phyloP scores from a whole-genome alignment of 2,329 filamentous ascomycete genomes.

The Neofusicoccum cordaticola region DNA sequence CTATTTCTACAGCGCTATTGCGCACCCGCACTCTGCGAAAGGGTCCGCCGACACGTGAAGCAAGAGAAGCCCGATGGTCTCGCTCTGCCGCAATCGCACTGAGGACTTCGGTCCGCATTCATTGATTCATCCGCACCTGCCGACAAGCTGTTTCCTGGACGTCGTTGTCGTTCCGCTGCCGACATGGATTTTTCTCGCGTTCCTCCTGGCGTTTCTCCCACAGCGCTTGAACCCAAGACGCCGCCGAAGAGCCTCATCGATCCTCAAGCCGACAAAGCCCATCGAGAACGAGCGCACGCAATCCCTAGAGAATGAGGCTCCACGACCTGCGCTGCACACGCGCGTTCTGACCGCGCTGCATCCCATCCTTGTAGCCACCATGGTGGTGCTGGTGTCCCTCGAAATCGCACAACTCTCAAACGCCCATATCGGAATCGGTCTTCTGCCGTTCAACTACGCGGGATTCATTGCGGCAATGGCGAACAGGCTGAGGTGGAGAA shows the following conservation, averaged over 20 bases:
- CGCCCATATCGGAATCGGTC: constrained; percentile 30
- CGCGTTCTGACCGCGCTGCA: constrained; percentile 23
- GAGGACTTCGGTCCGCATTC: constrained; percentile 36
- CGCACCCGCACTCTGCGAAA: not conserved
- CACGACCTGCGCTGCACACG: not conserved
- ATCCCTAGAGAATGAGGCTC: not conserved
- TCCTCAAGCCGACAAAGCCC: constrained; percentile 4
- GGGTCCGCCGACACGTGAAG: not conserved
- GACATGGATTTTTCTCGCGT: constrained; percentile 30
- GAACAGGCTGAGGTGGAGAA: constrained; percentile 22
- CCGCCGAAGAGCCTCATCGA: not conserved
- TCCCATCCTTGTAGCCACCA: constrained; percentile 29
- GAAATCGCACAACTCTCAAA: constrained; percentile 33
- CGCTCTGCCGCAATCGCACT: constrained; percentile 29
- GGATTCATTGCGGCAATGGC: constrained; percentile 29
- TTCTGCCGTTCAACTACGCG: constrained; percentile 35
- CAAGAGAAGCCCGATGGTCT: constrained; percentile 6
- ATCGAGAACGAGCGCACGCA: constrained; percentile 7
- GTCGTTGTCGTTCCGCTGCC: constrained; percentile 36
- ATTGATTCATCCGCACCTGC: constrained; percentile 30
- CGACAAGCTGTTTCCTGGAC: constrained; percentile 38
- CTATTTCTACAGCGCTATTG: not conserved
- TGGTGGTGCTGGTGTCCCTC: constrained; percentile 32
- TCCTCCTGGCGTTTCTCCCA: constrained; percentile 26
- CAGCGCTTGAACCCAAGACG: not conserved